Percentiles rank a stretch among this genome's conserved stretches.
phyloP scores from a whole-genome alignment of 139 green algal species.

The Chlorella sp. region DNA sequence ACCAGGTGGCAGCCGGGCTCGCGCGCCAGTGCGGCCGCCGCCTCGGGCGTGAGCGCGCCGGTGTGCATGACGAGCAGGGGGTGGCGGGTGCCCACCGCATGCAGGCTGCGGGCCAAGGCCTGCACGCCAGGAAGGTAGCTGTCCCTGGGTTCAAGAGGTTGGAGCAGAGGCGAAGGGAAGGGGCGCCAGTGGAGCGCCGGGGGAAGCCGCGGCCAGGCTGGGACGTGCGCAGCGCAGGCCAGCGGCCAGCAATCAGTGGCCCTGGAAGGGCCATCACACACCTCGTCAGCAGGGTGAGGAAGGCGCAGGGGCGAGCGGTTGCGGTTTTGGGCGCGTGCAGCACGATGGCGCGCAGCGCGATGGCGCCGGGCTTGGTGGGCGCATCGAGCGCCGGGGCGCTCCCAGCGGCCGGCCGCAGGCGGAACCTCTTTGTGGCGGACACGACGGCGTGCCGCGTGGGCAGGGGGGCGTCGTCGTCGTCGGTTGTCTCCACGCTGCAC shows the following conservation, averaged over 20 bases:
- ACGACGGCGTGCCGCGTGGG: no score
- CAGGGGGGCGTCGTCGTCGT: no score
- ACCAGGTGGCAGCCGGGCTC: constrained; percentile 9
- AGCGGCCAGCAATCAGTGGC: not conserved
- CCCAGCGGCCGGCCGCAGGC: no score
- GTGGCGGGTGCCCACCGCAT: not conserved
- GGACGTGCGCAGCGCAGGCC: not conserved
- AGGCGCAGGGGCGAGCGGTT: no score
- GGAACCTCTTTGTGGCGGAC: no score
- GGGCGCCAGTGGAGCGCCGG: no score
- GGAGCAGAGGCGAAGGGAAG: not conserved
- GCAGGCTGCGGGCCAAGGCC: constrained; percentile 8
- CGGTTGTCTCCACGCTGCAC: no score
- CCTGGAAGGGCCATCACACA: not conserved
- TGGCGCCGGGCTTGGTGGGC: no score
- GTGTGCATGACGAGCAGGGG: constrained; percentile 24
- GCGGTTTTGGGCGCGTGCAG: no score
- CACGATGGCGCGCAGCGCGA: no score
- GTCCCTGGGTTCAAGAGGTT: not conserved
- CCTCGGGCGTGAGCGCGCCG: not conserved
- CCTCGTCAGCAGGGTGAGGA: constrained; percentile 26
- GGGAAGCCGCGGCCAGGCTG: not conserved
- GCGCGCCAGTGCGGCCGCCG: not conserved
- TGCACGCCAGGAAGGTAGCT: constrained; percentile 12
- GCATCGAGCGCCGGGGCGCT: no score